Evolutionary conservation across 805 yeast species (phyloP), one percentile per base, ranked within the genome.

Genomic region (Pichia californica): DNA sequence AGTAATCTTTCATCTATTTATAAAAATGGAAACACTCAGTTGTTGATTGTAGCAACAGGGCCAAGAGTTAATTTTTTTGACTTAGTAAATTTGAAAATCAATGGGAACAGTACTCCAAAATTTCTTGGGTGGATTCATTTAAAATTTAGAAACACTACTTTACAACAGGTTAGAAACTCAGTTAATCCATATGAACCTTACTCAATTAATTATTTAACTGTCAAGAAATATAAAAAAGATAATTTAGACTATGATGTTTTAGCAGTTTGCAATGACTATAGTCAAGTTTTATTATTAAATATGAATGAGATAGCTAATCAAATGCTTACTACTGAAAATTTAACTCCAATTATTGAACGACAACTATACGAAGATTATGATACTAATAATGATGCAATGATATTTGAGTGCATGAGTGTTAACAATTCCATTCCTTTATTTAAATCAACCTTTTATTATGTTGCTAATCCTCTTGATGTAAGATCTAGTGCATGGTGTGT

Each of bases 401-500:
- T 40, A 11, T 40, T 31, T 19, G 37, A 25, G 9, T 28, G 33
- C 16, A 3, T 4, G 9, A 18, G 20, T n/a, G 15, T 10, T 18
- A 27, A 28, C 3, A 40, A 40, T 15, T 20, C 10, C 4, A 27
- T 27, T 2, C n/a, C 19, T 10, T 29, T 37, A 15, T 40, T 32
- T 23, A 10, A 33, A 32, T 31, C 20, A 23, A 40, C 13, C n/a
- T n/a, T 16, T 10, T 11, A 18, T 10, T 8, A 1, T 23, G 26
- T 26, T 10, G 15, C 11, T 13, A 32, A 5, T 13, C 37, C 31
- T 10, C 13, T 40, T 16, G 19, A 14, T 28, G n/a, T 41, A 5
- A 25, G 26, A 13, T 26, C 43, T 13, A 43, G 48, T 1, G 76
- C 72, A 2, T 82, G 88, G 88, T 85, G 86, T 0, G 51, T 77